phyloP scores from a whole-genome alignment of 768 basidiomycete genomes.

The Tricholoma sp. region DNA sequence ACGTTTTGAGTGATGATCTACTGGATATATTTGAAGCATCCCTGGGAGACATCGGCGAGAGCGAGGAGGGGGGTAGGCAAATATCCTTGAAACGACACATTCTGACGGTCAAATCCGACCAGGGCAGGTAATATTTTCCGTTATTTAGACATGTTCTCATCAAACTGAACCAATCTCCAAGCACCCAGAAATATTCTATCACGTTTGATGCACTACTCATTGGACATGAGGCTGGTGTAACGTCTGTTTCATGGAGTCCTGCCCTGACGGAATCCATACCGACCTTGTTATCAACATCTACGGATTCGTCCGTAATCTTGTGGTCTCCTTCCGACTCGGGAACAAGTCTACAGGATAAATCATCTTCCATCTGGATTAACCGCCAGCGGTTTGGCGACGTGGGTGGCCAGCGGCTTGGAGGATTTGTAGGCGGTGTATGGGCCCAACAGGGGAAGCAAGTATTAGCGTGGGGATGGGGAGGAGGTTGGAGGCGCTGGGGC shows the following conservation, averaged over 20 bases:
- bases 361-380: constrained; percentile 83
- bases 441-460: constrained; percentile 54
- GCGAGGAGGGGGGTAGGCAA: constrained; percentile 76
- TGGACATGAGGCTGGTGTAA: constrained; percentile 94
- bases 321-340: constrained; percentile 76
- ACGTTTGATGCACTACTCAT: constrained; percentile 92
- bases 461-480: constrained; percentile 90
- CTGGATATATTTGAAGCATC: constrained; percentile 87
- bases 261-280: constrained; percentile 21
- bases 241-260: constrained; percentile 82
- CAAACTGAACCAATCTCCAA: constrained; percentile 6
- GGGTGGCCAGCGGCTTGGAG: constrained; percentile 85
- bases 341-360: constrained; percentile 26
- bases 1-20: constrained; percentile 60
- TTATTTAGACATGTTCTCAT: not conserved
- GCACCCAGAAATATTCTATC: constrained; percentile 58
- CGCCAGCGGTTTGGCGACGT: constrained; percentile 90
- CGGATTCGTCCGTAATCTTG: constrained; percentile 91
- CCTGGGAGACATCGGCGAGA: constrained; percentile 63
- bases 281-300: constrained; percentile 85
- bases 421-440: constrained; percentile 93
- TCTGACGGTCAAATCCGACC: constrained; percentile 52
- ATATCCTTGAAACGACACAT: constrained; percentile 88
- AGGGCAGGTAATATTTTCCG: constrained; percentile 29
- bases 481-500: constrained; percentile 88